Percentiles rank a stretch among this genome's conserved stretches.
phyloP scores from a whole-genome alignment of 164 flowering plant genomes.

The Tetracentron sinense region DNA sequence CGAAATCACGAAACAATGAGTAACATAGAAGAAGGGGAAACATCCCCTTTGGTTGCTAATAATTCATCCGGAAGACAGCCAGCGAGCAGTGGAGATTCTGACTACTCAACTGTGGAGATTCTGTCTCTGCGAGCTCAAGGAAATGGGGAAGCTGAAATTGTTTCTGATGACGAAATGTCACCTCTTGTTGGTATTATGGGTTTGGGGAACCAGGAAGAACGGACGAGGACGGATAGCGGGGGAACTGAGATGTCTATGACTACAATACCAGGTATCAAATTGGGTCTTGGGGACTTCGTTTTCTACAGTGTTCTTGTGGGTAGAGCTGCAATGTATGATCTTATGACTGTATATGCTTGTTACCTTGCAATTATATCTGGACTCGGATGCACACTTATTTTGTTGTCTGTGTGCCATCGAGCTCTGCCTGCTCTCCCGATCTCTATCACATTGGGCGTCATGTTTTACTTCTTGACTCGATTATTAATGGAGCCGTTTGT shows the following conservation, averaged over 20 bases:
- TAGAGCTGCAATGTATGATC: constrained; percentile 97
- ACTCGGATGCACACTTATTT: constrained; percentile 83
- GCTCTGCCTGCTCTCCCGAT: constrained; percentile 96
- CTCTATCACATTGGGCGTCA: constrained; percentile 69
- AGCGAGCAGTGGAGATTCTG: constrained; percentile 10
- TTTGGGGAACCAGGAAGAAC: constrained; percentile 24
- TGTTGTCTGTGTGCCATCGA: constrained; percentile 64
- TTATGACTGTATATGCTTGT: constrained; percentile 96
- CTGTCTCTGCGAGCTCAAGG: constrained; percentile 8
- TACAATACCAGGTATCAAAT: constrained; percentile 54
- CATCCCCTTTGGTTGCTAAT: constrained; percentile 43
- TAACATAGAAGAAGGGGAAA: constrained; percentile 36
- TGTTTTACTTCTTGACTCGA: constrained; percentile 88
- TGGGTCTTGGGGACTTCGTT: constrained; percentile 92
- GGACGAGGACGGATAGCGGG: background rate
- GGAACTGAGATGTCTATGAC: constrained; percentile 11
- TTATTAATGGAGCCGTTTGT: constrained; percentile 89
- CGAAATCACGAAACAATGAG: constrained; percentile 6
- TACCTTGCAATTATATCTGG: constrained; percentile 94
- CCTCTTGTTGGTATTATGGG: constrained; percentile 46
- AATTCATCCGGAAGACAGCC: constrained; percentile 18
- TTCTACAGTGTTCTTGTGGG: constrained; percentile 96
- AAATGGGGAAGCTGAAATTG: constrained; percentile 30
- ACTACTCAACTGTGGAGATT: constrained; percentile 20
- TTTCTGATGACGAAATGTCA: constrained; percentile 46